These are phyloP conservation scores for Rhynchosporium secalis DNA, from an alignment of 2,329 filamentous ascomycete species.

Conservation along the genomic window DNA sequence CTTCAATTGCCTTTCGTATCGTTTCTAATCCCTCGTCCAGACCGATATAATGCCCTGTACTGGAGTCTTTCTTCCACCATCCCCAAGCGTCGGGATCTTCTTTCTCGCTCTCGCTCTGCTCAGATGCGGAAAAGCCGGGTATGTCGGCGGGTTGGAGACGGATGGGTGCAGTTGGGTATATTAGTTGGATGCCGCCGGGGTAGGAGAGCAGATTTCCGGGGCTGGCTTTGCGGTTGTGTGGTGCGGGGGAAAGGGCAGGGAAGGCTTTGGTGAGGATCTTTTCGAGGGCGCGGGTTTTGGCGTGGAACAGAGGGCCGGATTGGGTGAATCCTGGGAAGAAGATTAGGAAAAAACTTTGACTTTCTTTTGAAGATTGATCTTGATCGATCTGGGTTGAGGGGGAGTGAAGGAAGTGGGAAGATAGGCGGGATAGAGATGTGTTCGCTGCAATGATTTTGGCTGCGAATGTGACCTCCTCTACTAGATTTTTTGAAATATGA, in stretches of 20 bases:
- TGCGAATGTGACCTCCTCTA: background rate
- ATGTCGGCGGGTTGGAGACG: conserved; percentile 65
- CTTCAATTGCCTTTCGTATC: conserved; percentile 61
- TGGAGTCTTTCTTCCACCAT: conserved; percentile 72
- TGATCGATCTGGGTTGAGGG: too few relatives aligned
- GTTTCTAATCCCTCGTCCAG: conserved; percentile 66
- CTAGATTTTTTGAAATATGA: too few relatives aligned
- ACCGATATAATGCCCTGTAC: conserved; percentile 65
- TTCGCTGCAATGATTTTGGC: background rate
- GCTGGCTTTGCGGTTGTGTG: conserved; percentile 36
- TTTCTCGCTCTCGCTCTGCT: conserved; percentile 47
- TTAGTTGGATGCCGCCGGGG: conserved; percentile 49
- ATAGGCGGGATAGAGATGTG: too few relatives aligned
- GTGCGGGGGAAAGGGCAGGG: conserved; percentile 51
- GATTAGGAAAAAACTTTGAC: too few relatives aligned
- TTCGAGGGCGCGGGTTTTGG: conserved; percentile 84
- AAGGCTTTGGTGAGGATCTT: conserved; percentile 79
- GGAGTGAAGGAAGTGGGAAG: too few relatives aligned
- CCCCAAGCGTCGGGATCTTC: conserved; percentile 69
- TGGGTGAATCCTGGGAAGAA: conserved; percentile 74
- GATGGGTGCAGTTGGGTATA: conserved; percentile 70
- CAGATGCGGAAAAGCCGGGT: conserved; percentile 56
- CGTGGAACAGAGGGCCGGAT: conserved; percentile 79
- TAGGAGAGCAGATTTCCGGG: conserved; percentile 46
- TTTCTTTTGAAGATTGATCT: too few relatives aligned